Conservation (phyloP, 2,329 filamentous ascomycete species). For the Paraconiothyrium sp. region DNA sequence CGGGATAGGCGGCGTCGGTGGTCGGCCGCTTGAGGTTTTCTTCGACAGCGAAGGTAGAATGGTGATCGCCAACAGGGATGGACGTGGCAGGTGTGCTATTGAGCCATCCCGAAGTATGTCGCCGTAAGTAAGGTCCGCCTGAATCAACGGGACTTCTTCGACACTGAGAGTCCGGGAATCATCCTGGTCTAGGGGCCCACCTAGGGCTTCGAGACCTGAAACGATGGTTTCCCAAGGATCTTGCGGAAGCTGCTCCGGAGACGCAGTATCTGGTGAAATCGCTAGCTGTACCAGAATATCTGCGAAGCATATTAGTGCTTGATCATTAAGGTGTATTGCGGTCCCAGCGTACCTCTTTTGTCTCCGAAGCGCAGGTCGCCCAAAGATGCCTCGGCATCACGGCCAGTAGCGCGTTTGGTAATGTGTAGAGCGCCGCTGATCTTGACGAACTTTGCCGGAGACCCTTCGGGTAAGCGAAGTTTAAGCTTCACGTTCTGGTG, state of each 20-base stretch:
- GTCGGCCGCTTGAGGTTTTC: slow-evolving; percentile 63
- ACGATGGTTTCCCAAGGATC: slow-evolving; percentile 98
- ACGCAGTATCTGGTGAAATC: slow-evolving; percentile 84
- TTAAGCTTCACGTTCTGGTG: slow-evolving; percentile 98
- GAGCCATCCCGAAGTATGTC: slow-evolving; percentile 92
- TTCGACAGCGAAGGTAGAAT: slow-evolving; percentile 81
- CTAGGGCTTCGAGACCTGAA: slow-evolving; percentile 91
- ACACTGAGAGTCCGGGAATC: slow-evolving; percentile 85
- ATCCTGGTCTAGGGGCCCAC: slow-evolving; percentile 85
- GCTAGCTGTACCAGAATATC: slow-evolving; percentile 95
- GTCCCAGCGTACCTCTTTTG: slow-evolving; percentile 68
- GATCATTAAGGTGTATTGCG: neutral
- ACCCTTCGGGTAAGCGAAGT: slow-evolving; percentile 92
- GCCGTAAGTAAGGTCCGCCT: slow-evolving; percentile 92
- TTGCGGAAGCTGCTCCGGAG: slow-evolving; percentile 85
- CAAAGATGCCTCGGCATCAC: slow-evolving; percentile 90
- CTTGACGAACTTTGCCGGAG: slow-evolving; percentile 97
- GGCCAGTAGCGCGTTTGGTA: slow-evolving; percentile 92
- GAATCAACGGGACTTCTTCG: slow-evolving; percentile 93
- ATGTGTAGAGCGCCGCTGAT: slow-evolving; percentile 96
- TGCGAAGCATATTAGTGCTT: slow-evolving; percentile 41
- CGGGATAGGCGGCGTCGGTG: slow-evolving; percentile 78
- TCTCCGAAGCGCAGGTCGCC: slow-evolving; percentile 95
- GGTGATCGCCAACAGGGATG: slow-evolving; percentile 91
- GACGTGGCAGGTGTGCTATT: slow-evolving; percentile 84